phyloP scores from a whole-genome alignment of 2,329 filamentous ascomycete species.

The Hymenotorrendiella dingleyae region DNA sequence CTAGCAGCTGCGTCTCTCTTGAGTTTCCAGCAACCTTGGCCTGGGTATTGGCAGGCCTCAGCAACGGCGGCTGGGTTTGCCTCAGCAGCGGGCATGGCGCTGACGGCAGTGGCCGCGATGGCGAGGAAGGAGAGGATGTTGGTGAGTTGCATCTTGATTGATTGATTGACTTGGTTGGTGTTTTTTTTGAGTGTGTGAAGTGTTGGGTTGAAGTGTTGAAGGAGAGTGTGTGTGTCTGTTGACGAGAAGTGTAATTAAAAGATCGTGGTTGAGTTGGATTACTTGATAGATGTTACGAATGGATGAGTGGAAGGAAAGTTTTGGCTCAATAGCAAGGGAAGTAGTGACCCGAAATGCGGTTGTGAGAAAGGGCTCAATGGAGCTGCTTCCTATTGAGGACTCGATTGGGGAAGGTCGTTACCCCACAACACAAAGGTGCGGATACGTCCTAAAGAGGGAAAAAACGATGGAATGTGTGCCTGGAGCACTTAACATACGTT shows the following conservation, averaged over 20 bases:
- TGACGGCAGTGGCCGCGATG: slow-evolving; percentile 34
- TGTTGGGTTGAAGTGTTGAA: slow-evolving; percentile 4
- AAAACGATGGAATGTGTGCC: too few relatives aligned
- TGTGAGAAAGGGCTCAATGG: slow-evolving; percentile 1
- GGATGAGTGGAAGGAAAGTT: too few relatives aligned
- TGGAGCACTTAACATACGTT: too few relatives aligned
- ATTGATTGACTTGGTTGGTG: slow-evolving; percentile 4
- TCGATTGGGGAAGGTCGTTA: slow-evolving; percentile 8
- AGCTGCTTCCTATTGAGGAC: slow-evolving; percentile 18
- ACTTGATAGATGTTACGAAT: neutral
- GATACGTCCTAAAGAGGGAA: neutral
- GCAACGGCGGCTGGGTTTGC: neutral
- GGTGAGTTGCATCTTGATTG: slow-evolving; percentile 41
- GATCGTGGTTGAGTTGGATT: neutral
- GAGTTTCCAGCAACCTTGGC: slow-evolving; percentile 11
- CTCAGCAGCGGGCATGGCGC: slow-evolving; percentile 24
- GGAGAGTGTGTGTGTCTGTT: slow-evolving; percentile 1
- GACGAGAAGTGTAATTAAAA: slow-evolving; percentile 7
- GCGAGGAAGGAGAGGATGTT: slow-evolving; percentile 35
- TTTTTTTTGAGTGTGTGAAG: slow-evolving; percentile 12
- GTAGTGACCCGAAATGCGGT: neutral
- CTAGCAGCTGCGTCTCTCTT: slow-evolving; percentile 4
- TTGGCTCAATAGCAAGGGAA: too few relatives aligned
- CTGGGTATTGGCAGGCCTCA: slow-evolving; percentile 1
- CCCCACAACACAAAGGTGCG: slow-evolving; percentile 8